Conservation (phyloP, 352 stramenopile species). For the Phytophthora tubulina region DNA sequence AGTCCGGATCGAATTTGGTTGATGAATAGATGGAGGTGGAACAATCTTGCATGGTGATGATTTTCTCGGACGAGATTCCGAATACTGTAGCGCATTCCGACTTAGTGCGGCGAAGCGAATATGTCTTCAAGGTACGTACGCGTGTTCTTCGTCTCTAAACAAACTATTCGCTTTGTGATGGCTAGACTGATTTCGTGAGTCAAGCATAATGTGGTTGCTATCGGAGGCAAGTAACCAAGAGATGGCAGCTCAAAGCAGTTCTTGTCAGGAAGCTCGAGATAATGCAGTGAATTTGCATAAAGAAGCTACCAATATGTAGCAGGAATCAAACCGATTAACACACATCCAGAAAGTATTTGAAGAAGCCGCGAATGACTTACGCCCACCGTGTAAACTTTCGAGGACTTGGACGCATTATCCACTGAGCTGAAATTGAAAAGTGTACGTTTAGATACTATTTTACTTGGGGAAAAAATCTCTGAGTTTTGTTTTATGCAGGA, state of each 20-base stretch:
- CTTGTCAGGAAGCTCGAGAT: conserved; percentile 44
- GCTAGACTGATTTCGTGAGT: no score
- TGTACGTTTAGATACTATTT: conserved; percentile 21
- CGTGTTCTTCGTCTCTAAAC: conserved; percentile 30
- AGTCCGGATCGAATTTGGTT: background rate
- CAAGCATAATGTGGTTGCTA: conserved; percentile 38
- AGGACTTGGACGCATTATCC: conserved; percentile 44
- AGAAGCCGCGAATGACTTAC: conserved; percentile 43
- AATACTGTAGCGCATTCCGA: conserved; percentile 16
- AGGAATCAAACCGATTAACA: conserved; percentile 20
- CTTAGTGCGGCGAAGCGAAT: conserved; percentile 26
- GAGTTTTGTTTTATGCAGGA: conserved; percentile 21
- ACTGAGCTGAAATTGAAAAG: conserved; percentile 62
- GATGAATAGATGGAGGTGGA: background rate
- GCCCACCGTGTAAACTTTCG: conserved; percentile 48
- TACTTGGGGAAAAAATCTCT: no score
- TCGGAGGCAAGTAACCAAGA: conserved; percentile 40
- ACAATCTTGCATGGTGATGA: background rate
- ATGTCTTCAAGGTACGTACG: conserved; percentile 18
- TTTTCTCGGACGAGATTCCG: no score
- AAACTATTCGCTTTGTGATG: background rate
- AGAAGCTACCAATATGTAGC: conserved; percentile 17
- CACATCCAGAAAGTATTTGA: conserved; percentile 55
- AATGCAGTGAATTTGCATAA: conserved; percentile 34
- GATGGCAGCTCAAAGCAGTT: conserved; percentile 43